Evolutionary conservation across 805 yeast genomes (phyloP), one percentile per base, ranked within the genome.

Genomic region (Starmerella asiatica): DNA sequence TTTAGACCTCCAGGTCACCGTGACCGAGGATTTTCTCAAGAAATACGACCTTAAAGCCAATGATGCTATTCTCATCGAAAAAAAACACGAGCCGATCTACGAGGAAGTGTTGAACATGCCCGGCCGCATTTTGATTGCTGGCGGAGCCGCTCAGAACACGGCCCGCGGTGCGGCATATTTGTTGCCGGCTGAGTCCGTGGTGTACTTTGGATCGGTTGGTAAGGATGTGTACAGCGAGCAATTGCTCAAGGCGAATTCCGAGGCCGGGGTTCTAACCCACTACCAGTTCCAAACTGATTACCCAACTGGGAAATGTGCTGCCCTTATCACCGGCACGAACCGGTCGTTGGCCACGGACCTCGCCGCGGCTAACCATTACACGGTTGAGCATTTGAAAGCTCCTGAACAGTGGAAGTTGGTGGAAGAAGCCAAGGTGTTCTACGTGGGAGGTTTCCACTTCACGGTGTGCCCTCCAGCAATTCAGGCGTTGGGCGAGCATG

Each of bases 111-210:
- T 84, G 40, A 61, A 67, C 28, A 65, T 65, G 58, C 66, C 70
- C 28, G 72, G 69, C 44, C 75, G 83, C 47, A 72, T 75, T 54
- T 63, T 76, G 46, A 74, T 88, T 52, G 98, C 99, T 46, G 99
- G 99, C 53, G 99, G 99, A 61, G 99, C 99, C 55, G 98, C 96
- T 45, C 99, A 91, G 68, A 91, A 91, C 70, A 75, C 97, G 49
- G 96, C 97, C 43, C 77, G 99, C 66, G 99, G 94, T 58, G 97
- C 97, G 37, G 96, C 88, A 59, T 88, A 83, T 65, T 63, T 84
- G 41, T 71, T 91, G 37, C 95, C 96, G 44, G 62, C 67, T 34
- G 62, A 75, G 52, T 75, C 88, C 24, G 97, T 91, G 42, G 79
- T 79, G 39, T 91, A 91, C 70, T 83, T 88, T 58, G 99, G 99